A percentile compares a stretch with the other conserved stretches of the same genome.
These are phyloP conservation scores for Rauvolfia tetraphylla DNA, from an alignment of 257 asterid genomes.

Conservation along the genomic window DNA sequence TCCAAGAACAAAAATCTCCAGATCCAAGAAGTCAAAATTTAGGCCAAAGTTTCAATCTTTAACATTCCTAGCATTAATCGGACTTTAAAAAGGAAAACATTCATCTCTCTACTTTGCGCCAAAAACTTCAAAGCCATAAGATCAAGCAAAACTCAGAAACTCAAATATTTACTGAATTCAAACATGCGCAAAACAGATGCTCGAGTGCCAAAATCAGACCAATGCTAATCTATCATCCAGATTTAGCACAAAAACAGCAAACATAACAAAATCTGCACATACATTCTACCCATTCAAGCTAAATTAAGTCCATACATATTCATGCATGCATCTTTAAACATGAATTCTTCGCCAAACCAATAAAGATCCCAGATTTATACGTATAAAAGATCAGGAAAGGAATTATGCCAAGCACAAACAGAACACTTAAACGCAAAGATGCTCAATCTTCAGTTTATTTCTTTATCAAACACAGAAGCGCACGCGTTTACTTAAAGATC, in stretches of 20 bases:
- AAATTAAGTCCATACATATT: background rate
- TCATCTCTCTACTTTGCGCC: background rate
- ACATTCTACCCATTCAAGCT: constrained; percentile 4
- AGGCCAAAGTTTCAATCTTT: background rate
- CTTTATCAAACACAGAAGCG: background rate
- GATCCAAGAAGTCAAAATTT: background rate
- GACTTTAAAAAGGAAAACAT: background rate
- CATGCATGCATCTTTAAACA: constrained; percentile 10
- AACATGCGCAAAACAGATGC: background rate
- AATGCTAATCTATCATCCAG: background rate
- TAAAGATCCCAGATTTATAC: constrained; percentile 16
- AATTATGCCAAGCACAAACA: background rate
- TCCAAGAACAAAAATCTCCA: background rate
- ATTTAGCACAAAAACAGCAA: background rate
- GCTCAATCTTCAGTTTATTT: constrained; percentile 1
- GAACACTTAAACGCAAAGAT: background rate
- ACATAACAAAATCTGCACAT: background rate
- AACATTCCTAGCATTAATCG: background rate
- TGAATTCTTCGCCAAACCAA: background rate
- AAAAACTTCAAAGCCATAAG: background rate
- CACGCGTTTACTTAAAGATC: constrained; percentile 6
- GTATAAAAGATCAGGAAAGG: constrained; percentile 3
- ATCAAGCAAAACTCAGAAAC: background rate
- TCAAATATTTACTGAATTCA: background rate
- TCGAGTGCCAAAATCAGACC: too few relatives aligned